Conservation (phyloP, 129 eudicot species). For the Calendula officinalis region DNA sequence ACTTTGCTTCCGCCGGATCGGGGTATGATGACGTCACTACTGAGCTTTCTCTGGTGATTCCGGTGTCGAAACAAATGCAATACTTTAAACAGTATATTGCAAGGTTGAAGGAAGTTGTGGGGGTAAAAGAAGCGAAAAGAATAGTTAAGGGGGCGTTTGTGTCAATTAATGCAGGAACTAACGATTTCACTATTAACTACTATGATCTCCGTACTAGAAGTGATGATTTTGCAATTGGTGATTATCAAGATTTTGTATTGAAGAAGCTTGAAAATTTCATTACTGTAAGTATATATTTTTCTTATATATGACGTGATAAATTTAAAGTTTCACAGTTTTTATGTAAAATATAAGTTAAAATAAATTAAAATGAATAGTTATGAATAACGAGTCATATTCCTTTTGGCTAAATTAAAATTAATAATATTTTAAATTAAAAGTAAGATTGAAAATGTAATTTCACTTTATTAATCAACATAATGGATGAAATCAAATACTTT, state of each 20-base stretch:
- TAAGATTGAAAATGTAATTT: too few relatives aligned
- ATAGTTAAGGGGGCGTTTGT: constrained; percentile 36
- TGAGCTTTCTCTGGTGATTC: constrained; percentile 24
- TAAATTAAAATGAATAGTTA: too few relatives aligned
- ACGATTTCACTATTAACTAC: constrained; percentile 35
- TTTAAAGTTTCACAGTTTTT: too few relatives aligned
- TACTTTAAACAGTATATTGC: constrained; percentile 28
- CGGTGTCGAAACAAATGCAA: constrained; percentile 27
- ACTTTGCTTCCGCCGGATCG: constrained; percentile 53
- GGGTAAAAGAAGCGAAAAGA: constrained; percentile 31
- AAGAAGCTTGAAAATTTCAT: constrained; percentile 31
- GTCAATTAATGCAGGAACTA: constrained; percentile 40
- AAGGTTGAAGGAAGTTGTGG: constrained; percentile 32
- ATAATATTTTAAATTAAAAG: too few relatives aligned
- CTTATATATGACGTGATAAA: not conserved
- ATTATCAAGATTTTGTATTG: constrained; percentile 39
- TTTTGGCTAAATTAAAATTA: too few relatives aligned
- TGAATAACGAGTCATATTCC: too few relatives aligned
- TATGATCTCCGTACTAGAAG: constrained; percentile 31
- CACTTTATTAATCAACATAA: too few relatives aligned
- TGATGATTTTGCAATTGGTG: constrained; percentile 23
- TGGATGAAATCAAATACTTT: too few relatives aligned
- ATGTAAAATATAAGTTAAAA: too few relatives aligned
- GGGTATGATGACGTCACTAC: constrained; percentile 44
- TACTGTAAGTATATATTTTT: constrained; percentile 3